Base-by-base conservation (phyloP, 805 yeast genomes). In the Cyberlindnera mississippiensis region DNA sequence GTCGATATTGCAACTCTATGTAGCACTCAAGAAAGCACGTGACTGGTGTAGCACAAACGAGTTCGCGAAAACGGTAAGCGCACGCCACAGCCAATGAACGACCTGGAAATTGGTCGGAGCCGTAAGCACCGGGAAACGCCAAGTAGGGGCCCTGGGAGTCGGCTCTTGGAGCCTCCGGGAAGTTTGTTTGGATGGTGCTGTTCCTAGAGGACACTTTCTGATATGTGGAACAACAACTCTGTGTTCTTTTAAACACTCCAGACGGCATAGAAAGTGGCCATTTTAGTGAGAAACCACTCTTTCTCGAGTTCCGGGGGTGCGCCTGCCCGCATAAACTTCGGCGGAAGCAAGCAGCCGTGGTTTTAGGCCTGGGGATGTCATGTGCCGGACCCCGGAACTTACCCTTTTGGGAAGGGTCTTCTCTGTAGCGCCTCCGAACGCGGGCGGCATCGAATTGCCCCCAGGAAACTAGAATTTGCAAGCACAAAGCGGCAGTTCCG, bases 301-400 rank as follows among this genome's bases (percentile, higher is more conserved):
- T 6, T 20, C 6, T 9, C 24, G 24, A 20, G 24, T 20, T 20
- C 24, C 24, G 24, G 24, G 24, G 24, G 24, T 20, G 9, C 24
- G 9, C 8, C 24, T 20, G 9, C 24, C 9, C 24, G 22, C 11
- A 20, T 27, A 12, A 24, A 13, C 14, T 27, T 5, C 29, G 6
- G 14, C 41, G 41, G 41, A 38, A 32, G 34, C 40, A 36, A 14
- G 29, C 40, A 24, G 6, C 44, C 40, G 46, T 26, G 34, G 6
- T 6, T 12, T 27, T 27, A 13, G 29, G 29, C 28, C 36, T 28
- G 19, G 28, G 28, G 24, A 20, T 7, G 19, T n/a, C 28, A 24
- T 18, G 48, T 48, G 52, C 46, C 46, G 28, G 42, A 53, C 33
- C 46, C 52, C 35, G 46, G 50, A 46, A 45, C 40, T 33, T 14